Evolutionary conservation across 2,329 filamentous ascomycete genomes (phyloP).

Genomic region (Tolypocladium inflatum): DNA sequence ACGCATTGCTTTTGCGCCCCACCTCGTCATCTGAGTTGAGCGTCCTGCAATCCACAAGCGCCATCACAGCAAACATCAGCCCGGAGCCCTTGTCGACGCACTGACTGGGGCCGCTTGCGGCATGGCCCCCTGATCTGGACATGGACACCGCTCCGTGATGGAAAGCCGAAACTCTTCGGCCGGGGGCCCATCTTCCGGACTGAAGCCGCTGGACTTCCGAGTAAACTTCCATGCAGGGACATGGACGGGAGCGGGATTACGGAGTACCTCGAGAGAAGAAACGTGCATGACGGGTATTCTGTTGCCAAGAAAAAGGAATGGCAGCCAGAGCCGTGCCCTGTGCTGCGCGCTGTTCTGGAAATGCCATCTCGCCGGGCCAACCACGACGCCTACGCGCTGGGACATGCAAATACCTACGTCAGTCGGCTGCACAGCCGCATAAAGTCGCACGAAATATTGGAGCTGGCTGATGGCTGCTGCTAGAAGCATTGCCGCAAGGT

Average conservation of each 20-base stretch:
- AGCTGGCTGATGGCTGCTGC: not conserved
- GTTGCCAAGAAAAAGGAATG: too few species aligned
- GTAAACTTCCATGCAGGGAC: too few species aligned
- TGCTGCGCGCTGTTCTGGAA: too few species aligned
- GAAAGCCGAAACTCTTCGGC: constrained; percentile 9
- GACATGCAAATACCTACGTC: not conserved
- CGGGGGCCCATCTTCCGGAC: too few species aligned
- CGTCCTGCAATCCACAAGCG: not conserved
- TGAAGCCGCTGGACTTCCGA: too few species aligned
- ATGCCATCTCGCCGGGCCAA: not conserved
- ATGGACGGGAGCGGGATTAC: too few species aligned
- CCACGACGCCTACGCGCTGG: not conserved
- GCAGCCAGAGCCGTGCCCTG: too few species aligned
- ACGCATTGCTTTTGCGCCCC: not conserved
- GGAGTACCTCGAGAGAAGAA: too few species aligned
- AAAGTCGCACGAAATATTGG: not conserved
- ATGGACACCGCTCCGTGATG: not conserved
- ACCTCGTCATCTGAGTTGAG: constrained; percentile 2
- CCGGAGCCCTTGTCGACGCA: not conserved
- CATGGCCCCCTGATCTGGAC: not conserved
- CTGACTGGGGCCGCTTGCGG: not conserved
- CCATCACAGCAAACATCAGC: constrained; percentile 1
- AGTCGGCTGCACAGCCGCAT: not conserved
- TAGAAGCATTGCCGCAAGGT: not conserved
- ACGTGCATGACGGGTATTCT: not conserved